phyloP scores from a whole-genome alignment of 139 green algal genomes.

The Chlamydomonas asymmetrica region DNA sequence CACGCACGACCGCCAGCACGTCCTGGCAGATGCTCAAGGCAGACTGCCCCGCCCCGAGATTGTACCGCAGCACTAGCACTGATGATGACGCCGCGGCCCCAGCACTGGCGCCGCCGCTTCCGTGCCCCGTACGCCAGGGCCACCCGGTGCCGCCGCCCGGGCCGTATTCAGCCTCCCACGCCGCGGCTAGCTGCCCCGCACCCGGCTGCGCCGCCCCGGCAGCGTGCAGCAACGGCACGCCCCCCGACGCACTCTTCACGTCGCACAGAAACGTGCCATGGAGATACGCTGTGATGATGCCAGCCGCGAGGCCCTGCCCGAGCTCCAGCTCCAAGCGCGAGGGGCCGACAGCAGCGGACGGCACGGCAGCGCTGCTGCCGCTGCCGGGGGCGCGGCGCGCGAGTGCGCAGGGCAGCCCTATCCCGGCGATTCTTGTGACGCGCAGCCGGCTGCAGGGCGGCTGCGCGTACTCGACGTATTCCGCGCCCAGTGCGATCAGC shows the following conservation, averaged over 20 bases:
- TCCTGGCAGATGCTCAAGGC: slow-evolving; percentile 28
- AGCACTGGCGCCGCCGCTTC: background rate
- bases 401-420: slow-evolving; percentile 12
- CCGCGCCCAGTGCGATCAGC: slow-evolving; percentile 11
- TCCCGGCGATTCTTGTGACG: background rate
- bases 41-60: slow-evolving; percentile 14
- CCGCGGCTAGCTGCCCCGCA: background rate
- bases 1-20: slow-evolving; percentile 29
- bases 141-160: background rate
- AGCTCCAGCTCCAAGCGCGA: slow-evolving; percentile 18
- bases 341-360: slow-evolving; percentile 2
- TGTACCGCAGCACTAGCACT: slow-evolving; percentile 29
- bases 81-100: background rate
- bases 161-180: background rate
- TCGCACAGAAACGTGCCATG: slow-evolving; percentile 22
- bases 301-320: slow-evolving; percentile 5
- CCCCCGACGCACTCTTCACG: background rate
- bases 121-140: background rate
- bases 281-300: slow-evolving; percentile 10
- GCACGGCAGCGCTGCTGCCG: slow-evolving; percentile 1
- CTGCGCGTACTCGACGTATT: background rate
- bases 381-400: background rate
- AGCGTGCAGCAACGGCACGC: background rate
- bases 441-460: slow-evolving; percentile 10
- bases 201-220: background rate